phyloP scores from a whole-genome alignment of 768 basidiomycete genomes.

The Auriscalpium orientale region DNA sequence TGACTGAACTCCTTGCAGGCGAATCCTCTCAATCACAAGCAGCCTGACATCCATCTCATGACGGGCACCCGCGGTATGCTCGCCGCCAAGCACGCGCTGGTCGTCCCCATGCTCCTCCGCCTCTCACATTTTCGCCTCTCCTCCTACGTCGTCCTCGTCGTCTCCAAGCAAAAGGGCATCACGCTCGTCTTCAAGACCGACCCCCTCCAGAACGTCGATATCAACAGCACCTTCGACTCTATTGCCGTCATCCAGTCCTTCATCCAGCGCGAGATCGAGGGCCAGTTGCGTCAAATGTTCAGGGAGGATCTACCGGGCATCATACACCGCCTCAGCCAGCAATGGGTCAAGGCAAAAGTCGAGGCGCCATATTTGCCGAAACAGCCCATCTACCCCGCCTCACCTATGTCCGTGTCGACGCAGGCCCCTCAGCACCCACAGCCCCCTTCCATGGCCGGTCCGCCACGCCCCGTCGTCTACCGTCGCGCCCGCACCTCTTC shows the following conservation, averaged over 20 bases:
- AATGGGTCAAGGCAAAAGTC: slow-evolving; percentile 92
- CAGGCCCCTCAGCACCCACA: slow-evolving; percentile 1
- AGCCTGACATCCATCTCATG: slow-evolving; percentile 84
- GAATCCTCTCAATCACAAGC: slow-evolving; percentile 90
- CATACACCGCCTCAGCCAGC: slow-evolving; percentile 91
- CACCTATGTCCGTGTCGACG: slow-evolving; percentile 8
- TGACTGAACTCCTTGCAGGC: slow-evolving; percentile 42
- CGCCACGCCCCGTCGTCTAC: background rate
- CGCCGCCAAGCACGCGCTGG: slow-evolving; percentile 88
- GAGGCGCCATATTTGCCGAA: slow-evolving; percentile 82
- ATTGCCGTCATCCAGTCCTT: slow-evolving; percentile 97
- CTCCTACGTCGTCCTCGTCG: slow-evolving; percentile 95
- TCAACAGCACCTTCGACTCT: slow-evolving; percentile 95
- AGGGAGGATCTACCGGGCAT: slow-evolving; percentile 94
- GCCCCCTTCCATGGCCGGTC: slow-evolving; percentile 3
- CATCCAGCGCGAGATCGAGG: slow-evolving; percentile 96
- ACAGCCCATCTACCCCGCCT: slow-evolving; percentile 27
- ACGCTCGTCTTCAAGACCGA: slow-evolving; percentile 99
- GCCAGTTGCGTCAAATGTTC: slow-evolving; percentile 96
- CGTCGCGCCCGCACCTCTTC: slow-evolving; percentile 10
- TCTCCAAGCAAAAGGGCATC: slow-evolving; percentile 96
- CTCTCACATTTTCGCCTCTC: slow-evolving; percentile 91
- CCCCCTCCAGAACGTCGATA: slow-evolving; percentile 95
- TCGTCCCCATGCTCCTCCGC: slow-evolving; percentile 96
- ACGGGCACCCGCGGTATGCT: slow-evolving; percentile 80